Evolutionary conservation across 2,329 filamentous ascomycete species (phyloP), one percentile per base, ranked within the genome.

Genomic region (Didymella glomerata): DNA sequence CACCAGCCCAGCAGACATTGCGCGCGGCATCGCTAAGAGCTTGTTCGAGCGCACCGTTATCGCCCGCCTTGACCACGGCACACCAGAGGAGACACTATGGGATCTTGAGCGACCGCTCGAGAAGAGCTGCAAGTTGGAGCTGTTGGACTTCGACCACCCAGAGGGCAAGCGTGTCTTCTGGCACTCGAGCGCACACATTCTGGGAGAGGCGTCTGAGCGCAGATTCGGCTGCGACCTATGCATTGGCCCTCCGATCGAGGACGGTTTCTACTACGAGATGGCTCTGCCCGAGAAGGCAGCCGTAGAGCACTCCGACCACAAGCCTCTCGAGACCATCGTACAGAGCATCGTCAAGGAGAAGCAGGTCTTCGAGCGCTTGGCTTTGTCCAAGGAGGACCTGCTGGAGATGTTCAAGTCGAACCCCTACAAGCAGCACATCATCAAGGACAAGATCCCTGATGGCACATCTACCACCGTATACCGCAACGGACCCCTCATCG

Each of bases 241-340:
- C 78, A 96, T 97, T 76, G 95, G 95, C 24, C 95, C 95, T 32
- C 95, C 92, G 10, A 93, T 94, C 44, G 88, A 93, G 52, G 90
- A 93, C 77, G 94, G 93, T 38, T 97, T 97, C 84, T 97, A 97
- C 84, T 98, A 97, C 79, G 92, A 98, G 80, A 97, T 98, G 93
- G 90, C 90, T 30, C 83, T 92, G 44, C 86, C 90, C 46, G 88
- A 90, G 38, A 88, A 88, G 73, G 88, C 83, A 51, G 83, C 84
- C 24, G 91, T 97, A 40, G 87, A 89, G 57, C 84, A 90, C 67
- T 79, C 84, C 56, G 95, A 98, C 79, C 93, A 92, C 86, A 90
- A 93, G 77, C 88, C 90, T 1, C 83, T 98, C 20, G 93, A 97
- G 80, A 88, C 84, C 60, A 88, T 93, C 64, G 91, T 93, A 28